Evolutionary conservation across 1,284 basidiomycete genomes (phyloP).

Genomic region (Flammula alnicola): DNA sequence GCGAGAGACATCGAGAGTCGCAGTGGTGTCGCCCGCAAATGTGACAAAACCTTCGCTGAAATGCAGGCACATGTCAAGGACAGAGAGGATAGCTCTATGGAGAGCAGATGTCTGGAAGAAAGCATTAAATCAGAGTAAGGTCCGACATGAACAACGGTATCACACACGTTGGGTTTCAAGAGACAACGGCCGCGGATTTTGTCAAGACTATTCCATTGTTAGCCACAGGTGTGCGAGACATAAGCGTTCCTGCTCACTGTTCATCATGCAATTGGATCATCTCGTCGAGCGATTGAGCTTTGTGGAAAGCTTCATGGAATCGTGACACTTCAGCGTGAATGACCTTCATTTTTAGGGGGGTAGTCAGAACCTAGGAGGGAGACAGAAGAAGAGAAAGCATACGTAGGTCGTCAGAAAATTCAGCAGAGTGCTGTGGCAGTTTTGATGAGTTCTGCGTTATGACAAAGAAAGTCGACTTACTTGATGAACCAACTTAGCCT

Average conservation of each 20-base stretch:
- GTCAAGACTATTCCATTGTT: constrained; percentile 52
- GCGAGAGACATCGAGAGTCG: constrained; percentile 62
- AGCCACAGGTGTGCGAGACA: constrained; percentile 10
- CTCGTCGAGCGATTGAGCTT: constrained; percentile 71
- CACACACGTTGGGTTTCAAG: constrained; percentile 64
- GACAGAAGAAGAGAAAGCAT: constrained; percentile 24
- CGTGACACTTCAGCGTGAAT: constrained; percentile 62
- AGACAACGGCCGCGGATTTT: constrained; percentile 69
- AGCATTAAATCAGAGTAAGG: constrained; percentile 2
- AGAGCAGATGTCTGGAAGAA: constrained; percentile 60
- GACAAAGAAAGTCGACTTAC: constrained; percentile 51
- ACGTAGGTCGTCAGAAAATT: constrained; percentile 79
- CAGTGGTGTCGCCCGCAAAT: constrained; percentile 60
- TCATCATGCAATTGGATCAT: constrained; percentile 75
- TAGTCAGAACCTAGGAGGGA: constrained; percentile 4
- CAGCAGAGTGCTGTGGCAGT: constrained; percentile 59
- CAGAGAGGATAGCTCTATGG: constrained; percentile 64
- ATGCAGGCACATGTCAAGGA: constrained; percentile 75
- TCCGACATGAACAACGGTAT: background rate
- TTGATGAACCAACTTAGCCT: constrained; percentile 84
- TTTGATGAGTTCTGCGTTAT: constrained; percentile 13
- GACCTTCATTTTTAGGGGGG: constrained; percentile 55
- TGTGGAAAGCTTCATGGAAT: constrained; percentile 61
- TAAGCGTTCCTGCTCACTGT: constrained; percentile 56
- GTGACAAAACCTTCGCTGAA: constrained; percentile 68